These are phyloP conservation scores for Ceratocystis cubensis DNA, from an alignment of 2,329 filamentous ascomycete genomes.

Conservation along the genomic window DNA sequence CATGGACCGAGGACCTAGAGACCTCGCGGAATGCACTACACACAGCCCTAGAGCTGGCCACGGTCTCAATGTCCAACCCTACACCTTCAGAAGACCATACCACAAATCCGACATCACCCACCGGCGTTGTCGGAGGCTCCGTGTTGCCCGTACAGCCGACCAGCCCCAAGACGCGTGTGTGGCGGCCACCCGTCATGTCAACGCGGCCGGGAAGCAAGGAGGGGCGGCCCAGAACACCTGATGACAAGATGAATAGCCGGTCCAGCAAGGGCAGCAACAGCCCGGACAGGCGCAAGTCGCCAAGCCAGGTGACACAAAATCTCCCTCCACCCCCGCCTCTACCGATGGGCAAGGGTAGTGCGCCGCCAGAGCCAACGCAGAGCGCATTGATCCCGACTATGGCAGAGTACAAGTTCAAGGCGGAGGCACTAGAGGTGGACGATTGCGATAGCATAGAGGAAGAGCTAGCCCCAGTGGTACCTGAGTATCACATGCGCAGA, in stretches of 20 bases:
- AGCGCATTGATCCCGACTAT: conserved; percentile 18
- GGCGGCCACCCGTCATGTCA: conserved; percentile 8
- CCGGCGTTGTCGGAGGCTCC: neutral
- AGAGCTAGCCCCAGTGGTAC: conserved; percentile 13
- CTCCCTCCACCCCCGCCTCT: neutral
- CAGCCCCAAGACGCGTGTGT: conserved; percentile 13
- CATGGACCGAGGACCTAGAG: conserved; percentile 14
- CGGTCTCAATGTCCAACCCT: neutral
- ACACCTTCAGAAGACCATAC: neutral
- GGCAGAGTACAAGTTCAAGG: conserved; percentile 10
- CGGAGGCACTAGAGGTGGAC: conserved; percentile 11
- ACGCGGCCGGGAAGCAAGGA: conserved; percentile 10
- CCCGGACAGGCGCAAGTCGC: neutral
- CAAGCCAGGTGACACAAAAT: neutral
- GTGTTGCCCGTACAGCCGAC: neutral
- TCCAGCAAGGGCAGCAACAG: neutral
- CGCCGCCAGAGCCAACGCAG: conserved; percentile 16
- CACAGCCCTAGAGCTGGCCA: neutral
- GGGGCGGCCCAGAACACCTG: neutral
- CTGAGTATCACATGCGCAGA: conserved; percentile 14
- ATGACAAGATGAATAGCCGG: neutral
- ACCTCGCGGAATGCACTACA: neutral
- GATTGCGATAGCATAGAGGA: conserved; percentile 5
- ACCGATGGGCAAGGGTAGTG: conserved; percentile 14
- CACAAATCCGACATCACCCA: neutral